Conservation (phyloP, 176 grass and related monocot genomes). For the Lolium perenne region DNA sequence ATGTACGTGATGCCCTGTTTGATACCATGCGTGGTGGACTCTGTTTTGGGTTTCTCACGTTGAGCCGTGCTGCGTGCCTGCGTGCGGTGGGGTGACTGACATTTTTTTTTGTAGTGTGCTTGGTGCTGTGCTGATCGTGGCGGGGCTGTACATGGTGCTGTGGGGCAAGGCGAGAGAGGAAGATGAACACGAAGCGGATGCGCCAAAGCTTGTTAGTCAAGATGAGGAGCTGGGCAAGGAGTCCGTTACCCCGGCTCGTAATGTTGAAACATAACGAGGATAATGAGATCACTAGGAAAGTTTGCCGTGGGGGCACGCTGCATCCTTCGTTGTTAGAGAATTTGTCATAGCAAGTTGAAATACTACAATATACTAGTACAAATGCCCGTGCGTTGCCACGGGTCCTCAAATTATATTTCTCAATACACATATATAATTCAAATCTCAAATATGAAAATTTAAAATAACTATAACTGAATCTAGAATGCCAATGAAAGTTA, state of each 20-base stretch:
- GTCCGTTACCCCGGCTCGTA: background rate
- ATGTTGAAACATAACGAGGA: constrained; percentile 14
- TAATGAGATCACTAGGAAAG: background rate
- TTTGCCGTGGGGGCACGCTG: no score
- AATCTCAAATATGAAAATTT: no score
- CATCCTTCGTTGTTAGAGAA: no score
- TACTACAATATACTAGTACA: no score
- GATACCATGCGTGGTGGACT: background rate
- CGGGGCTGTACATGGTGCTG: constrained; percentile 62
- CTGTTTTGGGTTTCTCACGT: background rate
- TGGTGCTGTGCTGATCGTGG: constrained; percentile 55
- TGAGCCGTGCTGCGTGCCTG: background rate
- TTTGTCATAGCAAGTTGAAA: no score
- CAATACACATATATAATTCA: no score
- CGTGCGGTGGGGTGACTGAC: background rate
- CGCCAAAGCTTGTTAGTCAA: background rate
- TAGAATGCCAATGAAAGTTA: no score
- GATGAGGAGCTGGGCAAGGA: constrained; percentile 35
- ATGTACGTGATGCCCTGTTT: constrained; percentile 25
- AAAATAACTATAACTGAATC: no score
- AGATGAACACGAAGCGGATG: constrained; percentile 20
- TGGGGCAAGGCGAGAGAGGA: constrained; percentile 63
- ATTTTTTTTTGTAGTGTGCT: constrained; percentile 33
- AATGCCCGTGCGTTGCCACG: no score
- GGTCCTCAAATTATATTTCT: no score